Evolutionary conservation across 2,329 filamentous ascomycete species (phyloP).

Genomic region (Aspergillus alliaceus): DNA sequence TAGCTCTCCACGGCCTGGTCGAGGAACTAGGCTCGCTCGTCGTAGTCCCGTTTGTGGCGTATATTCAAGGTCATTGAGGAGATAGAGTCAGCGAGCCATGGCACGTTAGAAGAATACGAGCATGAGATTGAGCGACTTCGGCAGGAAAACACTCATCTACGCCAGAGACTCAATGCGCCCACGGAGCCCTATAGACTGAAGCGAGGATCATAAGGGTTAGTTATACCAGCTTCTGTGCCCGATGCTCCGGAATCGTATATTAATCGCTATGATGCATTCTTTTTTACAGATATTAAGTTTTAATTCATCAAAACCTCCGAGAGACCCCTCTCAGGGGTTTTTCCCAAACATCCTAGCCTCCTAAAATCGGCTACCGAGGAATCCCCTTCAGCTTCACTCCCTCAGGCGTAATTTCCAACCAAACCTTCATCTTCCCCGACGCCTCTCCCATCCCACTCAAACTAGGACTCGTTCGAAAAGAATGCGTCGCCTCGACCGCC

Average conservation of each 20-base stretch:
- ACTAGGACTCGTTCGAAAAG: conserved; percentile 14
- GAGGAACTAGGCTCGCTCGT: conserved; percentile 53
- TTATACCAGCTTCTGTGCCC: too few species aligned
- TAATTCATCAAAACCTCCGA: too few species aligned
- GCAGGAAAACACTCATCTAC: background rate
- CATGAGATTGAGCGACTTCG: background rate
- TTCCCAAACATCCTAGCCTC: too few species aligned
- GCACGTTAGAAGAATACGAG: conserved; percentile 60
- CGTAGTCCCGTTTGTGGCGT: conserved; percentile 65
- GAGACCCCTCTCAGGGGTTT: too few species aligned
- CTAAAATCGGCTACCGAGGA: background rate
- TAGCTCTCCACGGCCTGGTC: background rate
- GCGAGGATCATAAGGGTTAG: too few species aligned
- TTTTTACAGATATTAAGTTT: too few species aligned
- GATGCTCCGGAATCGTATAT: too few species aligned
- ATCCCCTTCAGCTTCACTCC: conserved; percentile 19
- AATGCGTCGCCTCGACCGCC: conserved; percentile 13
- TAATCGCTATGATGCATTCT: too few species aligned
- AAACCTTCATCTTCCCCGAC: conserved; percentile 23
- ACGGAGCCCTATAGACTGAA: background rate
- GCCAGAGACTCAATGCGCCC: background rate
- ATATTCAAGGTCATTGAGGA: conserved; percentile 72
- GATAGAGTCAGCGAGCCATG: conserved; percentile 61
- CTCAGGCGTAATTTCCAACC: conserved; percentile 19
- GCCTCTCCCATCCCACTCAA: conserved; percentile 22